A percentile compares a stretch with the other conserved stretches of the same genome.
Evolutionary conservation across 106 monocot species (phyloP).

Genomic region (Apostasia ramifera): DNA sequence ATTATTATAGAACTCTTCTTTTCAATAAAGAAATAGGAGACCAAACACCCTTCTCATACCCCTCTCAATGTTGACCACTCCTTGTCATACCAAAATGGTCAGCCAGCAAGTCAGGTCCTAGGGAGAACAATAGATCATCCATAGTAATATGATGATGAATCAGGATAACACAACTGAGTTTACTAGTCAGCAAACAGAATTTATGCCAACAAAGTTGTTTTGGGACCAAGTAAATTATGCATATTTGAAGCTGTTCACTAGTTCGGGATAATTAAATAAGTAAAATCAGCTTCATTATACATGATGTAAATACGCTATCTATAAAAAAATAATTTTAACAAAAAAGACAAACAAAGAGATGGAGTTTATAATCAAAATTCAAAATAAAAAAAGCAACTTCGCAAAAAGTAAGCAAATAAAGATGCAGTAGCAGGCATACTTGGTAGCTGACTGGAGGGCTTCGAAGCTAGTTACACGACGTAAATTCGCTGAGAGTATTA

Average conservation of each 20-base stretch:
- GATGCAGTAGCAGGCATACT: conserved; percentile 37
- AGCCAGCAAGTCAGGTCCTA: neutral
- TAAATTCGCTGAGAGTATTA: conserved; percentile 64
- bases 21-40: neutral
- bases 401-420: neutral
- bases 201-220: neutral
- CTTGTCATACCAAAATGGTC: neutral
- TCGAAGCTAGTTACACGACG: conserved; percentile 77
- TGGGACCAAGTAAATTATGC: too few relatives aligned
- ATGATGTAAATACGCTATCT: too few relatives aligned
- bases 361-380: too few relatives aligned
- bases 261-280: neutral
- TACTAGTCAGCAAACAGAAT: neutral
- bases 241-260: neutral
- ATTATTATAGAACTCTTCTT: neutral
- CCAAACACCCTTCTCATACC: neutral
- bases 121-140: neutral
- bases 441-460: conserved; percentile 88
- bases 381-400: too few relatives aligned
- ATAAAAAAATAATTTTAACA: too few relatives aligned
- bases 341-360: too few relatives aligned
- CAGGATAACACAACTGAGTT: neutral
- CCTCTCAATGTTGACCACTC: neutral
- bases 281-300: neutral
- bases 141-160: neutral